Evolutionary conservation across 495 filamentous ascomycete genomes (phyloP), one percentile per base, ranked within the genome.

Genomic region (Penicillium daleae): DNA sequence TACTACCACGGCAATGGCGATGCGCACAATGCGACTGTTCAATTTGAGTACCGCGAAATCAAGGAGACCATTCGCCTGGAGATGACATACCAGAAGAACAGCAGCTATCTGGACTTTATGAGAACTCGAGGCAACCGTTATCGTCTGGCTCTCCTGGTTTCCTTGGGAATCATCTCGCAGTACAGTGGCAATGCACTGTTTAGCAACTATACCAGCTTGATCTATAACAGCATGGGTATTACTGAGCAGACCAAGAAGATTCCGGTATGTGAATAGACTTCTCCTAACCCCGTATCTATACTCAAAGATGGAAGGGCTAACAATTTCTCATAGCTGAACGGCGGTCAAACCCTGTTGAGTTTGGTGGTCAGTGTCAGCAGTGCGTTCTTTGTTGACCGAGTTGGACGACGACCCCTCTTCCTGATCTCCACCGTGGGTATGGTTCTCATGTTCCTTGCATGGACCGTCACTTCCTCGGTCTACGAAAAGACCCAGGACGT

Each of bases 181-280:
- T 90, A 85, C 79, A 83, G 80, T 55, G 87, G 87, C 48, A 90
- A 89, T 64, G 86, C 81, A 59, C 78, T 89, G 51, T 83, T 89
- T 69, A 85, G 80, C 58, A 86, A 88, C 76, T 89, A 87, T 63
- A 71, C 82, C 46, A 76, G 64, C 61, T 69, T 73, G 59, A 78
- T 88, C 52, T 85, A 87, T 70, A 75, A 82, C 53, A 79, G 76
- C 27, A 84, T 85, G 63, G 86, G 86, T 53, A 73, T 87, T 55
- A 77, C 58, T 3, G 71, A 80, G 54, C 66, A 78, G 13, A 81
- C 75, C 56, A 74, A 75, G 62, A 79, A 80, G 71, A 81, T 82
- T 46, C 65, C 66, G 12, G 65, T 67, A 39, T 74, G 78, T 60
- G 63, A 69, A 76, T 37, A 1, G 6, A 37, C 4, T 17, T 2